Evolutionary conservation across 495 filamentous ascomycete genomes (phyloP), one percentile per base, ranked within the genome.

Genomic region (Lophiotrema nucula): DNA sequence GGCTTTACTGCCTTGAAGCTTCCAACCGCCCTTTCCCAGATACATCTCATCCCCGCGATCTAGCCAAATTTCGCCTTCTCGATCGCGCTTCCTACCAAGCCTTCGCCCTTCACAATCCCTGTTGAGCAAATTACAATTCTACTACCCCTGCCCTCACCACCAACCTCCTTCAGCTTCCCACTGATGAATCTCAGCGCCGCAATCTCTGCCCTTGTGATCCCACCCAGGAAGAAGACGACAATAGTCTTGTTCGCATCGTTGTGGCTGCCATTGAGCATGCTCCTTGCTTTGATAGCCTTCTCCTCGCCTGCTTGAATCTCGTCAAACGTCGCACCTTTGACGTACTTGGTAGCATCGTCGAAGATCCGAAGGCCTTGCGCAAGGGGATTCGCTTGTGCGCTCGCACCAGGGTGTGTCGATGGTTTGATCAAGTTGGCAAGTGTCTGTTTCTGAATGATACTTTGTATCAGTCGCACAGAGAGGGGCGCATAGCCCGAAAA

Each of bases 401-500:
- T 75, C 6, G 73, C 75, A 46, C 69, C 72, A 51, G 80, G 80
- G 47, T 61, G 35, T 4, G 45, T 19, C 2, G 50, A 22, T 8
- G 59, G 47, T 47, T 51, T 56, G 19, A 83, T 83, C 16, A 90
- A 80, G 4, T 85, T 84, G 4, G 87, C 74, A 35, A 92, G 78
- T 59, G 89, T 88, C 39, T 84, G 82, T 71, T 99, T 99, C 71
- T 97, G 92, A 50, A 97, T 71, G 28, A 97, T 80, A 64, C 88
- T 93, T 73, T 99, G 95, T n/a, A 99, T 87, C 16, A 99, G 82
- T 15, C 95, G 88, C 57, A 97, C 80, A 53, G 88, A 95, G 21
- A 99, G 80, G 2, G 95, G 93, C 4, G 95, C 95, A 69, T 97
- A 97, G 42, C 95, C 95, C 61, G 88, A 92, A 76, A 96, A 99